Base-by-base conservation (phyloP, 371 early-diverging fungal species). In the Nematocida major region DNA sequence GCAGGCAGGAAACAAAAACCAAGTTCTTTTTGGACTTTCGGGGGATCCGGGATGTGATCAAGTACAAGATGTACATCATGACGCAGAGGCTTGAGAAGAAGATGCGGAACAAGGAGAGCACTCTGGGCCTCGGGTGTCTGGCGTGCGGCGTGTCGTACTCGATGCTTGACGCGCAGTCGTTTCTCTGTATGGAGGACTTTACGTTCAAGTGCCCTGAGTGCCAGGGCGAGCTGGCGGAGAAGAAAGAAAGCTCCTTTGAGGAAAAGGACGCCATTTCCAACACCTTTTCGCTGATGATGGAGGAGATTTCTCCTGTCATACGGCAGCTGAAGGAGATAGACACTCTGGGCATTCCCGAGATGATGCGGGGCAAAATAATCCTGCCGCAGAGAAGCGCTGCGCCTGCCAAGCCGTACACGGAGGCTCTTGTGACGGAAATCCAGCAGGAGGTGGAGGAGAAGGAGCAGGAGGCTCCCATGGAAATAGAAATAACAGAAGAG, bases 61-160 rank as follows among this genome's bases (percentile, higher is more conserved):
- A 85, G 67, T 85, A 84, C 66, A 85, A 85, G 76, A 82, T 85
- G 38, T 84, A 59, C 57, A 83, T 80, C 54, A 85, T 85, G 82
- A 83, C 78, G 24, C 82, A 82, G 61, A 32, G 66, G 42, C 28
- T 85, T 13, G 84, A 85, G 59, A 65, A 65, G 11, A 59, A 68
- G 26, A 66, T 79, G n/a, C 50, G 70, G 30, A 77, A 68, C 32
- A 77, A 42, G 26, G 62, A 78, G 40, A 63, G 62, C 24, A 38
- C 28, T 28, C 67, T 79, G 36, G 65, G 51, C 7, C 83, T 78
- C 69, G 24, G 43, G 7, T 85, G 86, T 63, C 42, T 22, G 22
- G 28, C n/a, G n/a, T 85, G 86, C 68, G 59, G 68, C 0, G 80
- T 67, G 62, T 53, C 66, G 39, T 84, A 79, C 69, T 66, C 80